Base-by-base conservation (phyloP, 2,329 filamentous ascomycete genomes). In the Hypoxylon sp. region DNA sequence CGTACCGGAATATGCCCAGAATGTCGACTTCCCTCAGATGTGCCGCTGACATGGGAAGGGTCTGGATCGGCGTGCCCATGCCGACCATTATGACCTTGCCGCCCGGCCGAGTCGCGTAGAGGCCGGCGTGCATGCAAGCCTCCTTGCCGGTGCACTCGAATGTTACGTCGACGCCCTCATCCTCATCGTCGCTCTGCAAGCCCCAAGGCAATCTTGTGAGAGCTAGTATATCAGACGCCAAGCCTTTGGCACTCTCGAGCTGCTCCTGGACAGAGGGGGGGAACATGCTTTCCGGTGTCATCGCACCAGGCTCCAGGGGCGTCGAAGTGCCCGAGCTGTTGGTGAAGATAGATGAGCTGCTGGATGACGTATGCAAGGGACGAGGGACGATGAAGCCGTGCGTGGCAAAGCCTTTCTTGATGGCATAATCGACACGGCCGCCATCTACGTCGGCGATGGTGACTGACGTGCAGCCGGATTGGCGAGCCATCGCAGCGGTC, bases 111-210 rank as follows among this genome's bases (percentile, higher is more conserved):
- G 88, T 87, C 2, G 87, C 87, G 65, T 89, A 92, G 17, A 92
- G 84, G n/a, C 85, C 83, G 1, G 88, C 88, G 70, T 91, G 89
- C 75, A 91, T 87, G 71, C 89, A 91, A 0, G 83, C 80, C 61
- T 90, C 88, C 59, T 91, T 90, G 23, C 89, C 89, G 0, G 89
- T 92, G 70, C 89, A 92, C 73, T 92, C 89, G 63, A 92, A 92
- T 0, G 88, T 84, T 4, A 88, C 74, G 67, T 91, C 88, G 2
- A 91, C 83, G 42, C 89, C 87, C 1, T 79, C 83, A 67, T 89
- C 85, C 47, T 89, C 87, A 18, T 82, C 79, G 5, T 79, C 78
- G 21, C 72, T 68, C n/a, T 72, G 68, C 1, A 75, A 49, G n/a
- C 70, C 56, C 2, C 67, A 70, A 6, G 66, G 67, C 13, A 62